Evolutionary conservation across 2,329 filamentous ascomycete species (phyloP).

Genomic region (Cladobotryum mycophilum): DNA sequence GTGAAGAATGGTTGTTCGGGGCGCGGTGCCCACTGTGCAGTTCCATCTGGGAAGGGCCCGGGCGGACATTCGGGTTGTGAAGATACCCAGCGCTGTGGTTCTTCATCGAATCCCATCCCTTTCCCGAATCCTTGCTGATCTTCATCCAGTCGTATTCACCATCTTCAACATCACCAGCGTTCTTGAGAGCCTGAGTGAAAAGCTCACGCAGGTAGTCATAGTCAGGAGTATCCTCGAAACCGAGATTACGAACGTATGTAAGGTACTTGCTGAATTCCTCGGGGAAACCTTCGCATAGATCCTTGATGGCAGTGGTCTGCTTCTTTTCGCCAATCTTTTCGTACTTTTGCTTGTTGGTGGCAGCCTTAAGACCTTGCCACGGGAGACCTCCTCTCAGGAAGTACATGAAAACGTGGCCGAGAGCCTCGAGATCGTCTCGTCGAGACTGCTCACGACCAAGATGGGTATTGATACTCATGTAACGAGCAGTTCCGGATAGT

Average conservation of each 20-base stretch:
- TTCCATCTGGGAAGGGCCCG: constrained; percentile 78
- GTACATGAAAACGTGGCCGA: constrained; percentile 71
- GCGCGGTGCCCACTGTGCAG: constrained; percentile 67
- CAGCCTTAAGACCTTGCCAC: constrained; percentile 68
- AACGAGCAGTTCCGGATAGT: constrained; percentile 89
- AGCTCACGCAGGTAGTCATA: constrained; percentile 97
- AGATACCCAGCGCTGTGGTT: constrained; percentile 56
- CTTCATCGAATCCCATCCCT: constrained; percentile 75
- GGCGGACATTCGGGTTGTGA: constrained; percentile 71
- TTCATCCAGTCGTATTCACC: constrained; percentile 99
- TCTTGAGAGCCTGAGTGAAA: constrained; percentile 93
- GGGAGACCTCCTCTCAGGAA: constrained; percentile 65
- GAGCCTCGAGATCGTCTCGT: constrained; percentile 88
- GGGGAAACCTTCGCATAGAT: constrained; percentile 91
- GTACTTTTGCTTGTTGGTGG: constrained; percentile 91
- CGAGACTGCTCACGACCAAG: constrained; percentile 92
- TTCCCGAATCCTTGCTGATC: constrained; percentile 73
- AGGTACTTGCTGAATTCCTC: constrained; percentile 98
- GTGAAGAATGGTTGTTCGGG: constrained; percentile 58
- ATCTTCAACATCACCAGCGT: constrained; percentile 89
- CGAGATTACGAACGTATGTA: constrained; percentile 93
- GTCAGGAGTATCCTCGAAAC: constrained; percentile 96
- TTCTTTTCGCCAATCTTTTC: constrained; percentile 99
- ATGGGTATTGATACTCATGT: constrained; percentile 99
- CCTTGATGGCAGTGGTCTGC: constrained; percentile 94